A percentile compares a stretch with the other conserved stretches of the same genome.
Conservation (phyloP, 1,284 basidiomycete genomes). For the Cutaneotrichosporon cutaneum region DNA sequence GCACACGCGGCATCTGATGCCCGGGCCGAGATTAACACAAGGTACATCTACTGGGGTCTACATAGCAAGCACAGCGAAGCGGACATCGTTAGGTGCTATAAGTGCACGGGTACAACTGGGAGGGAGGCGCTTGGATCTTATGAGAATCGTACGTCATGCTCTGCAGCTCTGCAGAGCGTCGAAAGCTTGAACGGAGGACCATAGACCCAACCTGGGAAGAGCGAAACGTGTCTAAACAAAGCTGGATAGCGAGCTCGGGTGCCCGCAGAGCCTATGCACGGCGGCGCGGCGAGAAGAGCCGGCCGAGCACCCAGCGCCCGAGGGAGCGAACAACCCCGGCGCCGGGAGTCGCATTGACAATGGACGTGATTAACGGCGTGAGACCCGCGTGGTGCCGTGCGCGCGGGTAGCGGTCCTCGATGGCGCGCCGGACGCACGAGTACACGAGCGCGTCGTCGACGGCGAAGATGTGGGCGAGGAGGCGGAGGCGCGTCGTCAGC, state of each 20-base stretch:
- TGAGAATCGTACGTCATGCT: no score
- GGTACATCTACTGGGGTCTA: no score
- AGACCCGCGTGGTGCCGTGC: constrained; percentile 41
- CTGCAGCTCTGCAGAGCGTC: no score
- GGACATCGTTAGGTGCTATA: no score
- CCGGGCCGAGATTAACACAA: no score
- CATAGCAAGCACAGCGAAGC: no score
- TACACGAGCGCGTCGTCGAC: constrained; percentile 49
- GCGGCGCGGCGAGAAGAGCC: constrained; percentile 28
- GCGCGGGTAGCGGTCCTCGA: constrained; percentile 46
- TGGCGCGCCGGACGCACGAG: constrained; percentile 43
- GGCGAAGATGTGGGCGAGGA: constrained; percentile 40
- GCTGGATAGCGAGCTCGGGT: neutral
- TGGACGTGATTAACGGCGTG: constrained; percentile 31
- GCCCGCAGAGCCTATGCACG: neutral
- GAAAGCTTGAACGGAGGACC: no score
- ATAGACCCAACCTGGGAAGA: no score
- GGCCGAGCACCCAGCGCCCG: constrained; percentile 37
- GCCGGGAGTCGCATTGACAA: constrained; percentile 34
- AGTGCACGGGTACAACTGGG: no score
- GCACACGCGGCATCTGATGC: no score
- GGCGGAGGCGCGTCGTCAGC: constrained; percentile 29
- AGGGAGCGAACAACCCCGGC: constrained; percentile 31
- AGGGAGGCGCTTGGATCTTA: no score
- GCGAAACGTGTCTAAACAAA: neutral